These are phyloP conservation scores for Lolium rigidum DNA, from an alignment of 176 grass and related monocot species.

Conservation along the genomic window DNA sequence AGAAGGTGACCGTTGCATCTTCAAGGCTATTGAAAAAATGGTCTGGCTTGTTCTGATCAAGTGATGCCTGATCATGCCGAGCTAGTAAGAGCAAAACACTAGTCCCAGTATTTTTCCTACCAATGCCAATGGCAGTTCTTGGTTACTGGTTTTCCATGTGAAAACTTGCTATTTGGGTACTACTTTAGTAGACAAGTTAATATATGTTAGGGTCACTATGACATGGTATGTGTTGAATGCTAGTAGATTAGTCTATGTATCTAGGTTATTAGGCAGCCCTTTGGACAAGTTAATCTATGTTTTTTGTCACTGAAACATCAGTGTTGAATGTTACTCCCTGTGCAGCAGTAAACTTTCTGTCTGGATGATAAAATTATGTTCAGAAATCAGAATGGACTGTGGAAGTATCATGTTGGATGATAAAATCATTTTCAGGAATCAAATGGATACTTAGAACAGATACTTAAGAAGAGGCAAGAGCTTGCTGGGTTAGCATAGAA, in stretches of 20 bases:
- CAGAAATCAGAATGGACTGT: no score
- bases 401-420: no score
- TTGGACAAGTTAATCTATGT: background rate
- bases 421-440: no score
- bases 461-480: no score
- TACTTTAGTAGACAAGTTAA: background rate
- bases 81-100: background rate
- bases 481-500: no score
- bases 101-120: conserved; percentile 16
- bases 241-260: background rate
- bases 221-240: background rate
- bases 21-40: conserved; percentile 21
- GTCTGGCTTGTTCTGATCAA: conserved; percentile 15
- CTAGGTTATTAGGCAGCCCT: background rate
- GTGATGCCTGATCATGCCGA: conserved; percentile 9
- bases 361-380: no score
- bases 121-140: conserved; percentile 14
- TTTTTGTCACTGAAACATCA: conserved; percentile 12
- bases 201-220: background rate
- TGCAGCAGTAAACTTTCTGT: no score
- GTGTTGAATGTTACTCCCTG: no score
- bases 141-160: background rate
- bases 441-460: no score
- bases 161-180: conserved; percentile 13
- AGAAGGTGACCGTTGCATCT: conserved; percentile 22